Evolutionary conservation across 2,329 filamentous ascomycete genomes (phyloP).

Genomic region (Scedosporium dehoogii): DNA sequence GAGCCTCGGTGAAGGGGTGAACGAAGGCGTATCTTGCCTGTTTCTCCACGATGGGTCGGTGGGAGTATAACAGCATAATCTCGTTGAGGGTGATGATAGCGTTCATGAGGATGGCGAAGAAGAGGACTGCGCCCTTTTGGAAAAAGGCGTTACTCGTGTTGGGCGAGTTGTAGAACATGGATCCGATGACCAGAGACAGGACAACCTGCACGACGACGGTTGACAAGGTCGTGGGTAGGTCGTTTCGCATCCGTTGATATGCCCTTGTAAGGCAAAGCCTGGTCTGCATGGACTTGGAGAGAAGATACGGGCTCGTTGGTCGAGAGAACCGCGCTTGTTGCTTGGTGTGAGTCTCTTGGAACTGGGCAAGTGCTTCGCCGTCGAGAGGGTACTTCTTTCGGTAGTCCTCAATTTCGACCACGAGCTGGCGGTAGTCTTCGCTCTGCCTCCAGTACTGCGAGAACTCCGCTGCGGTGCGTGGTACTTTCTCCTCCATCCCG

Average conservation of each 20-base stretch:
- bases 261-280: slow-evolving; percentile 49
- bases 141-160: slow-evolving; percentile 48
- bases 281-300: slow-evolving; percentile 54
- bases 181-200: slow-evolving; percentile 47
- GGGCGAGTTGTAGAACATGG: slow-evolving; percentile 53
- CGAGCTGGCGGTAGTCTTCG: background rate
- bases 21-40: slow-evolving; percentile 9
- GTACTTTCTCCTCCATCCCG: slow-evolving; percentile 15
- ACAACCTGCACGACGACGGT: slow-evolving; percentile 28
- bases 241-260: slow-evolving; percentile 43
- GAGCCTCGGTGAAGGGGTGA: background rate
- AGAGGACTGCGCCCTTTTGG: slow-evolving; percentile 17
- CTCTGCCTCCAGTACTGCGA: slow-evolving; percentile 10
- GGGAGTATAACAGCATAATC: slow-evolving; percentile 14
- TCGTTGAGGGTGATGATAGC: slow-evolving; percentile 18
- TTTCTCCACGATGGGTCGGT: slow-evolving; percentile 18
- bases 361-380: slow-evolving; percentile 9
- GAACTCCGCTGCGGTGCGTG: slow-evolving; percentile 51
- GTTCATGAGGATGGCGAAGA: slow-evolving; percentile 23
- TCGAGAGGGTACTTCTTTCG: slow-evolving; percentile 4
- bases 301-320: slow-evolving; percentile 52
- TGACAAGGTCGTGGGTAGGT: slow-evolving; percentile 55
- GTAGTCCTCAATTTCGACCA: slow-evolving; percentile 5
- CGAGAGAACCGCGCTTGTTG: slow-evolving; percentile 41
- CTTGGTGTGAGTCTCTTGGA: slow-evolving; percentile 8